These are phyloP conservation scores for Karstenula rhodostoma DNA, from an alignment of 2,329 filamentous ascomycete species.

Conservation along the genomic window DNA sequence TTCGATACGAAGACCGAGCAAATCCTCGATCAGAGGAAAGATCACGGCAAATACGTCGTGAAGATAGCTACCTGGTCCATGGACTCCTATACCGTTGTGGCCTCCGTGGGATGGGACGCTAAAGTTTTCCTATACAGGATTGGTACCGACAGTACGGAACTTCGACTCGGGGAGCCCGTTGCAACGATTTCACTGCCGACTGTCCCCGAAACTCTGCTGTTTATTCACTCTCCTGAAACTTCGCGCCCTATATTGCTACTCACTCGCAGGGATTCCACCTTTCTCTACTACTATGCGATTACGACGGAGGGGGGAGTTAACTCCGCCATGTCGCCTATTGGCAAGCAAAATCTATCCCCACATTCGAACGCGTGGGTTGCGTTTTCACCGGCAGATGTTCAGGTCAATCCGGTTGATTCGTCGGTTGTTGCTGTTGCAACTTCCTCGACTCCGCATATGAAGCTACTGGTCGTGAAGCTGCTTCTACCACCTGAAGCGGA, in stretches of 20 bases:
- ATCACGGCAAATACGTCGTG: conserved; percentile 68
- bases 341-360: conserved; percentile 68
- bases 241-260: conserved; percentile 60
- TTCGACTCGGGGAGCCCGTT: conserved; percentile 49
- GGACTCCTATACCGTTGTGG: conserved; percentile 49
- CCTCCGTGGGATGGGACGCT: conserved; percentile 69
- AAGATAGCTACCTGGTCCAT: conserved; percentile 55
- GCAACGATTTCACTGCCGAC: conserved; percentile 56
- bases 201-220: conserved; percentile 66
- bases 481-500: conserved; percentile 56
- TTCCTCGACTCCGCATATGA: conserved; percentile 68
- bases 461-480: conserved; percentile 66
- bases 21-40: conserved; percentile 59
- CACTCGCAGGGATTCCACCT: conserved; percentile 66
- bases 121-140: conserved; percentile 61
- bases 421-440: conserved; percentile 67
- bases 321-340: conserved; percentile 50
- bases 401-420: conserved; percentile 63
- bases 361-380: conserved; percentile 70
- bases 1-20: conserved; percentile 52
- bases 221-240: conserved; percentile 59
- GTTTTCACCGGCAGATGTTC: conserved; percentile 67
- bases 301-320: conserved; percentile 22
- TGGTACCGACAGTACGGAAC: conserved; percentile 32
- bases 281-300: conserved; percentile 64